Percentiles rank a stretch among this genome's conserved stretches.
Conservation (phyloP, 2,329 filamentous ascomycete genomes). For the Coleophoma crateriformis region DNA sequence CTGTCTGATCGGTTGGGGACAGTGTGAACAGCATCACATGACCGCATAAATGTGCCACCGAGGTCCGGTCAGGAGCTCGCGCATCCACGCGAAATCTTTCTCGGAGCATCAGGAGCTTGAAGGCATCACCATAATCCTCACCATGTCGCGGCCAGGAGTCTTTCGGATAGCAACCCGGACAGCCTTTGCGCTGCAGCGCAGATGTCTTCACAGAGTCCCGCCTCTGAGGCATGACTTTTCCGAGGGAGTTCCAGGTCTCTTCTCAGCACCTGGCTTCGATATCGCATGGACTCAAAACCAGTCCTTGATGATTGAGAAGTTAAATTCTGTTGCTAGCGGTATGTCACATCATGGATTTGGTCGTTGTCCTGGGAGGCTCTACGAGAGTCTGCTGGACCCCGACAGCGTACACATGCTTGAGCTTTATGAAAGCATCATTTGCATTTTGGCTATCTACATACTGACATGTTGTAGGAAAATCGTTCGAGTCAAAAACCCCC, state of each 20-base stretch:
- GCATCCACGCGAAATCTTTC: constrained; percentile 81
- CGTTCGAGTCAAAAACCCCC: constrained; percentile 22
- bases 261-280: constrained; percentile 64
- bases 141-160: constrained; percentile 25
- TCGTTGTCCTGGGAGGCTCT: too few relatives aligned
- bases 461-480: constrained; percentile 10
- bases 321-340: constrained; percentile 73
- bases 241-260: constrained; percentile 60
- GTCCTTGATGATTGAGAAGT: constrained; percentile 62
- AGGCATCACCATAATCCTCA: constrained; percentile 9
- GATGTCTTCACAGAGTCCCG: constrained; percentile 44
- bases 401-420: not conserved
- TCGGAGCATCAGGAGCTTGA: constrained; percentile 28
- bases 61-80: not conserved
- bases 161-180: constrained; percentile 22
- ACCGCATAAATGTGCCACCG: not conserved
- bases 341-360: constrained; percentile 24
- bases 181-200: constrained; percentile 20
- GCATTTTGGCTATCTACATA: constrained; percentile 3
- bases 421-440: not conserved
- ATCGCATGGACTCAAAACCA: constrained; percentile 84
- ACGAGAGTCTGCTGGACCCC: too few relatives aligned
- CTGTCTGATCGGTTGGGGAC: not conserved
- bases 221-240: constrained; percentile 38
- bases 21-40: not conserved